These are phyloP conservation scores for Ajuga chamaepitys DNA, from an alignment of 257 asterid species.

Conservation along the genomic window DNA sequence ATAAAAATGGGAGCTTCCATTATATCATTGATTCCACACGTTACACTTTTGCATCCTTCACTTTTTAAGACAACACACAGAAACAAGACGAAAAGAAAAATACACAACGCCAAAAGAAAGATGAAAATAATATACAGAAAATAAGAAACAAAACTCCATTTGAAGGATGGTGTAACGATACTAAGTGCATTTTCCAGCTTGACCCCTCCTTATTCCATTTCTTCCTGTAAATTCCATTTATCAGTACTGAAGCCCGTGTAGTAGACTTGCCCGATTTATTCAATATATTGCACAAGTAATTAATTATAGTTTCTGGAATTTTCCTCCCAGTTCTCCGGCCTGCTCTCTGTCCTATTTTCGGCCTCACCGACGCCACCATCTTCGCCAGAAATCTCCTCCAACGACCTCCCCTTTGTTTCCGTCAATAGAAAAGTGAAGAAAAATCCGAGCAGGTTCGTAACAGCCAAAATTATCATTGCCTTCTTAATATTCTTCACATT, in stretches of 20 bases:
- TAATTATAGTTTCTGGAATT: constrained; percentile 11
- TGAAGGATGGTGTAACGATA: too few relatives aligned
- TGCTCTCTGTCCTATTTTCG: background rate
- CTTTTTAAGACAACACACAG: too few relatives aligned
- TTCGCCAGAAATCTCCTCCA: constrained; percentile 39
- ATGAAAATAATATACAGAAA: too few relatives aligned
- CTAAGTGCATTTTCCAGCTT: too few relatives aligned
- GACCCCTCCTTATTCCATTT: background rate
- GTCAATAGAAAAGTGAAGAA: constrained; percentile 30
- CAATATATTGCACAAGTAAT: too few relatives aligned
- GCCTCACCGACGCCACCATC: constrained; percentile 15
- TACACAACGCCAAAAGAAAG: too few relatives aligned
- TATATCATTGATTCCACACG: background rate
- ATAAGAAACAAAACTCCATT: too few relatives aligned
- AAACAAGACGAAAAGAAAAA: too few relatives aligned
- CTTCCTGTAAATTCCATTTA: background rate
- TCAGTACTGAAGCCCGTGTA: constrained; percentile 2
- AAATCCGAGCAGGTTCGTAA: constrained; percentile 28
- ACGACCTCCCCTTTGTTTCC: constrained; percentile 32
- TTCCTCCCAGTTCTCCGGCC: constrained; percentile 23
- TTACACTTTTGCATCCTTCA: background rate
- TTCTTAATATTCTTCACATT: constrained; percentile 4
- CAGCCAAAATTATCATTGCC: constrained; percentile 23
- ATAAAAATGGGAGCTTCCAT: too few relatives aligned
- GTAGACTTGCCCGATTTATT: constrained; percentile 12